Percentiles rank a stretch among this genome's conserved stretches.
Evolutionary conservation across 805 yeast species (phyloP).

Genomic region (Scheffersomyces lignosus): DNA sequence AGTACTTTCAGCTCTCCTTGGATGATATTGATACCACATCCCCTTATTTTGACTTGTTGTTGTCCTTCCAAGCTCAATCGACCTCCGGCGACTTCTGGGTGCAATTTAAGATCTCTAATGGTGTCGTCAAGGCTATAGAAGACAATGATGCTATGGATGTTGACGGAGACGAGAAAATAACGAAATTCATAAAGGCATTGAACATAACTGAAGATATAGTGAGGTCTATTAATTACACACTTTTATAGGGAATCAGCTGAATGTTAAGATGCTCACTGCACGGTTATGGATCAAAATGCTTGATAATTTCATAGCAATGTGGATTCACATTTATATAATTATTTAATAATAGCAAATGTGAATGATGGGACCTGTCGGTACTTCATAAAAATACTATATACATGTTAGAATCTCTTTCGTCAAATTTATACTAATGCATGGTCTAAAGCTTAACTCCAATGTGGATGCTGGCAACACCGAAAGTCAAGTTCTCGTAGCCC

Average conservation of each 20-base stretch:
- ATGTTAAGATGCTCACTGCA: no score
- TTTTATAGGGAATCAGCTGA: no score
- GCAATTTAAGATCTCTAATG: constrained; percentile 31
- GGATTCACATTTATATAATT: no score
- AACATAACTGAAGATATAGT: constrained; percentile 33
- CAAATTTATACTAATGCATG: no score
- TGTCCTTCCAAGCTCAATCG: constrained; percentile 18
- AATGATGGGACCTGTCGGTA: no score
- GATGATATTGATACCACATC: constrained; percentile 25
- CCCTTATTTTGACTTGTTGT: constrained; percentile 19
- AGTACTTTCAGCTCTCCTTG: constrained; percentile 15
- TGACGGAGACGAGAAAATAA: constrained; percentile 10
- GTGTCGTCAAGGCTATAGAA: constrained; percentile 14
- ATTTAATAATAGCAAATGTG: no score
- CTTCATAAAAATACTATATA: no score
- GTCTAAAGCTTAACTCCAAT: constrained; percentile 82
- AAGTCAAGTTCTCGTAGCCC: constrained; percentile 92
- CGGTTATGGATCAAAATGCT: no score
- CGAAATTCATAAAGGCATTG: constrained; percentile 24
- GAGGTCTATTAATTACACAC: constrained; percentile 12
- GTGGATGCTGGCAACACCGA: constrained; percentile 95
- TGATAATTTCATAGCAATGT: no score
- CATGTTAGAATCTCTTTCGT: no score
- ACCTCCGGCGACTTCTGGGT: constrained; percentile 13
- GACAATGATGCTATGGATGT: constrained; percentile 23